These are phyloP conservation scores for Paramarasmius palmivorus DNA, from an alignment of 1,284 basidiomycete genomes.

Conservation along the genomic window DNA sequence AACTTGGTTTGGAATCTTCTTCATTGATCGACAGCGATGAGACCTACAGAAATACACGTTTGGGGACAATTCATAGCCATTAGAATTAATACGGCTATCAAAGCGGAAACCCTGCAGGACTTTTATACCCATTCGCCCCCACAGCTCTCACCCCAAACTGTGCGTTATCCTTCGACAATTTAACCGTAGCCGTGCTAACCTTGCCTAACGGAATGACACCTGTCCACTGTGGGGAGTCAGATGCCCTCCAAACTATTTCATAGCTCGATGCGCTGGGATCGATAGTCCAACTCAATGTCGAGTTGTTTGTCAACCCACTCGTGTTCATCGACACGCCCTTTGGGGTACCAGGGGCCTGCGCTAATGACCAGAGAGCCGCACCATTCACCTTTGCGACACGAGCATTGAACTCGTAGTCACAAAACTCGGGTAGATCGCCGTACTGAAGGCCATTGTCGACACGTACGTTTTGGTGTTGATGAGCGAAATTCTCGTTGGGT, in stretches of 20 bases:
- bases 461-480: slow-evolving; percentile 57
- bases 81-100: too few species aligned
- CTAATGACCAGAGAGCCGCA: slow-evolving; percentile 52
- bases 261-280: slow-evolving; percentile 43
- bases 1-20: too few species aligned
- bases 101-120: slow-evolving; percentile 48
- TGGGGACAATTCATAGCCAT: too few species aligned
- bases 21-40: too few species aligned
- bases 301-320: slow-evolving; percentile 50
- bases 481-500: slow-evolving; percentile 54
- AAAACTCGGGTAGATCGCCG: slow-evolving; percentile 52
- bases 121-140: slow-evolving; percentile 51
- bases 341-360: slow-evolving; percentile 52
- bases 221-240: slow-evolving; percentile 48
- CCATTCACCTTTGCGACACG: slow-evolving; percentile 54
- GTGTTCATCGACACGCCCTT: slow-evolving; percentile 47
- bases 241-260: slow-evolving; percentile 53
- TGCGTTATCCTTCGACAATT: slow-evolving; percentile 52
- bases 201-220: slow-evolving; percentile 49
- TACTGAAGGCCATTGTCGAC: slow-evolving; percentile 51
- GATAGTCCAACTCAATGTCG: slow-evolving; percentile 45
- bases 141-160: slow-evolving; percentile 51
- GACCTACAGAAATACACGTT: too few species aligned
- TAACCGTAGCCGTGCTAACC: slow-evolving; percentile 39
- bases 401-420: slow-evolving; percentile 49